Evolutionary conservation across 495 filamentous ascomycete species (phyloP), one percentile per base, ranked within the genome.

Genomic region (Recurvomyces mirabilis): DNA sequence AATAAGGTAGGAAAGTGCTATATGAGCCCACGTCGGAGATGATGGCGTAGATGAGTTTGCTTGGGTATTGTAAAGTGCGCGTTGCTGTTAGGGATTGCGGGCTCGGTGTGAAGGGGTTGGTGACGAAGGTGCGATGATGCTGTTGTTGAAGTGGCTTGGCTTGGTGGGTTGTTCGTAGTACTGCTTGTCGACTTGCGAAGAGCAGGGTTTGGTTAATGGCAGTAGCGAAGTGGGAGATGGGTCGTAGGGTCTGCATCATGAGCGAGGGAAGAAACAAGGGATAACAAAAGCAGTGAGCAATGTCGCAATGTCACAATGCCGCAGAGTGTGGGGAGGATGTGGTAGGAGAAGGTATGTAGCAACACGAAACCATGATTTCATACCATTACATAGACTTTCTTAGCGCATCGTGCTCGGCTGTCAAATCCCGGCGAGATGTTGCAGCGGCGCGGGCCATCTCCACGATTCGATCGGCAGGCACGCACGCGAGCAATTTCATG

Each of bases 11-110:
- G 75, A 93, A 96, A 50, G 65, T 55, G 31, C 65, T 63, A 77
- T 95, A 98, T 53, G 72, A 74, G 61, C 81, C 70, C 49, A 94
- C 78, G 59, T 93, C 84, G 58, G 86, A 73, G 61, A 95, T 84
- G 24, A 94, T 67, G 44, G 66, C 65, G 79, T 86, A 95, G 52
- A 98, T 74, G 0, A 73, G 64, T 4, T 56, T 43, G 35, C 78
- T 69, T 1, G 76, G 64, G 72, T 93, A 93, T 21, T 84, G 83
- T 47, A 98, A 81, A n/a, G 71, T 80, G 48, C 84, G 82, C 32
- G 73, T 69, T 15, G 84, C 85, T 47, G 70, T 72, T 50, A 95
- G 74, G 52, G 67, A 75, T 52, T 77, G 74, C 0, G 68, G 31
- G 14, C 31, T 58, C n/a, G n/a, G n/a, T 41, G 43, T 13, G 37